These are phyloP conservation scores for Pittosporum tobira DNA, from an alignment of 129 eudicot species.

Conservation along the genomic window DNA sequence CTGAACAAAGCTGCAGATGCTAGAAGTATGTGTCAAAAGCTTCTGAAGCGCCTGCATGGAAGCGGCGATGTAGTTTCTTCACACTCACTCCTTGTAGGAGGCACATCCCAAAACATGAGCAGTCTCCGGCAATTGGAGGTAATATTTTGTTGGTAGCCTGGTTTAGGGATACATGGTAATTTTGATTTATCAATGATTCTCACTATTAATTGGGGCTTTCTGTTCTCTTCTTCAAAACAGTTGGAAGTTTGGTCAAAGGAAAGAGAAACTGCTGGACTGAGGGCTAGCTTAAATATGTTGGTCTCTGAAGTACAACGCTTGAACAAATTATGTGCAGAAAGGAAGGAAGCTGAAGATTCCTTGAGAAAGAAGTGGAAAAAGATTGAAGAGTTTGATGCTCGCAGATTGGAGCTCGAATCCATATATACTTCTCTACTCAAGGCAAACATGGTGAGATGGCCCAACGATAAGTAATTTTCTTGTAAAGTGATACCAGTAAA, in stretches of 20 bases:
- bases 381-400: constrained; percentile 93
- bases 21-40: constrained; percentile 48
- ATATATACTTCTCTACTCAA: constrained; percentile 54
- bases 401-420: constrained; percentile 79
- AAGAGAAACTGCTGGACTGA: constrained; percentile 88
- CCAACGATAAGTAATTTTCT: background rate
- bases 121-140: constrained; percentile 97
- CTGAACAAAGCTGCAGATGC: constrained; percentile 96
- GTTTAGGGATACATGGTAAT: background rate
- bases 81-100: constrained; percentile 43
- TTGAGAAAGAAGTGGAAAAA: constrained; percentile 88
- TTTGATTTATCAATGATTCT: background rate
- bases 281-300: constrained; percentile 75
- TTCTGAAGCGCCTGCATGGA: constrained; percentile 65
- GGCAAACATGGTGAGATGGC: constrained; percentile 60
- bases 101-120: constrained; percentile 60
- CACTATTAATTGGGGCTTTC: background rate
- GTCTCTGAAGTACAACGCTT: constrained; percentile 71
- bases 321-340: constrained; percentile 65
- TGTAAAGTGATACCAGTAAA: background rate
- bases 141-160: constrained; percentile 1
- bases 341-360: constrained; percentile 84
- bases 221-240: constrained; percentile 25
- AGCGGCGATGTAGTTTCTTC: constrained; percentile 41
- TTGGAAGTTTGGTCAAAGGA: constrained; percentile 93